Evolutionary conservation across 2,329 filamentous ascomycete species (phyloP), one percentile per base, ranked within the genome.

Genomic region (Phialocephala sp.): DNA sequence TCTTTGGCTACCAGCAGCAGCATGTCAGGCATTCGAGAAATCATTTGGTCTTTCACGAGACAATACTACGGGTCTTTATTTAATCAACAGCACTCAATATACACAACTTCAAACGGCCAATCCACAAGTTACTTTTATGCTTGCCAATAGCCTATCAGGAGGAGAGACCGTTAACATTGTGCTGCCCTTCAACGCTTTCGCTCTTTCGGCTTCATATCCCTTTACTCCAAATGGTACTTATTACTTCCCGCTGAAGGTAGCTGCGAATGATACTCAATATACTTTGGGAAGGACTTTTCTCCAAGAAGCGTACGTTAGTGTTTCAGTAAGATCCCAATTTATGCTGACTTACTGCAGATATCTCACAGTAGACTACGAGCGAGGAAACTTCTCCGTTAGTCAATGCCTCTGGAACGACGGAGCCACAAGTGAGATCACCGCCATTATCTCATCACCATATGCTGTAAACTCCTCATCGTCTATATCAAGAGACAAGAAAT

Each of bases 241-340:
- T 8, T 80, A 80, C 66, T 80, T 80, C 59, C 78, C 78, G 3
- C 62, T 80, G 11, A 74, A 75, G 45, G 72, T 65, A 63, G 74
- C 78, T 1, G 68, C 68, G 0, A 76, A 77, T 63, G 68, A 71
- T 9, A 74, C 74, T 27, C 76, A 79, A 64, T 78, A 77, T 68
- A 79, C 76, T 3, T 72, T 79, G 50, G 77, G 78, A 6, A 73
- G 79, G 56, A 72, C 72, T 6, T 80, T 80, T 63, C 68, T 80
- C 14, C 78, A 80, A 70, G 78, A 80, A 70, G 75, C 75, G 64
- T 70, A 60, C 58, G 65, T 64, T 35, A 24, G 22, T 52, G 9
- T 18, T 9, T 18, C 15, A 36, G 4, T 18, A 32, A 37, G n/a
- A 35, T n/a, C 20, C n/a, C 35, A 24, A 9, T 37, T 24, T 47